Base-by-base conservation (phyloP, 1,284 basidiomycete species). In the Naganishia sp. region DNA sequence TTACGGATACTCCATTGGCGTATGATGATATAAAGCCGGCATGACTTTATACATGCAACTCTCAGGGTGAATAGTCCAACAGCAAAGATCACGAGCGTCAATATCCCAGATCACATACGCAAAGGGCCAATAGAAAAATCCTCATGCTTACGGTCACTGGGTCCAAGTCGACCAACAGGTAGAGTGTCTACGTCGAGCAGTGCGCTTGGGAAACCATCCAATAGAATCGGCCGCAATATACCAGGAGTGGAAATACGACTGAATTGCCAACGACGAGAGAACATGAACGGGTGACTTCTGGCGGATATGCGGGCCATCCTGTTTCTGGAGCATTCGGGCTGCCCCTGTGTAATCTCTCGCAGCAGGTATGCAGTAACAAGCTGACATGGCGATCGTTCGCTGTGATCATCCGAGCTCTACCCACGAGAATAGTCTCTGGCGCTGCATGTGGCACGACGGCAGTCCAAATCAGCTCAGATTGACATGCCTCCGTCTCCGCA, bases 201-300 rank as follows among this genome's bases (percentile, higher is more conserved):
- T 7, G 25, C 47, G 21, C 21, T 23, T 23, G 17, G n/a, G 15
- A 6, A 57, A 28, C 32, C 21, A 31, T 31, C 55, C 55, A 57
- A 57, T 57, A 15, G 55, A 57, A 57, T 31, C 45, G 28, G 45
- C 23, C 55, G 25, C 55, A 46, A 32, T 31, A 9, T 18, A 46
- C 23, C 39, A 42, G n/a, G 18, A 28, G 18, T 43, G 41, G 3
- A 32, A 1, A 31, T 7, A 46, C 15, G 7, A 17, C 35, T 39
- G 35, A 39, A 39, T 39, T 39, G 35, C 35, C 35, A 39, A 39
- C 35, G 35, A 39, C 35, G 47, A 49, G 47, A 11, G 21, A 7
- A 49, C 47, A 23, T 11, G 47, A 32, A 32, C 28, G 6, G 6
- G 32, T 18, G 31, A 43, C 28, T 43, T 18, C 54, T 35, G 25